Base-by-base conservation (phyloP, 2,329 filamentous ascomycete species). In the Capronia coronata region DNA sequence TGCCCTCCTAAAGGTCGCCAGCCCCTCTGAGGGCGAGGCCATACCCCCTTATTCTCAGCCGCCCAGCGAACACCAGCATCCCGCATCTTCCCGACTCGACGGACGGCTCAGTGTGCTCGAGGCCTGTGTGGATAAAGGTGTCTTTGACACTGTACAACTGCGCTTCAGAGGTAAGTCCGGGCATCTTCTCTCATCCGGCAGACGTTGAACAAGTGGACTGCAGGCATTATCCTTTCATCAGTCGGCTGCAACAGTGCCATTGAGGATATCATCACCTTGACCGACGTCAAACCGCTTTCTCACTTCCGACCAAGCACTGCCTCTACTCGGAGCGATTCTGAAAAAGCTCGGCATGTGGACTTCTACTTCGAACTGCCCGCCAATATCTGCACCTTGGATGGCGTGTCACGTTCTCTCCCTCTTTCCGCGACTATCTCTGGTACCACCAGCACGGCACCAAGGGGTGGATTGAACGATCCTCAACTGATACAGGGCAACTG, bases 231-330 rank as follows among this genome's bases (percentile, higher is more conserved):
- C n/a, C 37, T 38, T 13, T 51, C 54, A 19, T 53, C 35, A 19
- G 30, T 56, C n/a, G 54, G 54, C 13, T 19, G 37, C 21, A 49
- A 38, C 27, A 51, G 10, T 14, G 43, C 29, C 11, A 13, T 56
- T 16, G 54, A 56, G 29, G 54, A 56, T 37, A 48, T 56, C 27
- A 56, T 56, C 38, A 56, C 54, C 39, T 23, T 56, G 37, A 56
- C 54, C 42, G 54, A 56, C 39, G 46, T 56, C 38, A 56, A 54
- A 29, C 27, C 51, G 4, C 8, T 23, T 2, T 43, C 48, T 9
- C 45, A 56, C 13, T 56, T 56, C 34, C 34, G 27, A n/a, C 16
- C 32, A 14, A 13, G 13, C 6, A 21, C 32, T 21, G 3, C 38
- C 25, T 14, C 38, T 5, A 27, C 27, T 2, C 14, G 14, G 29